Evolutionary conservation across 2,329 filamentous ascomycete species (phyloP).

Genomic region (Colletotrichum shisoi): DNA sequence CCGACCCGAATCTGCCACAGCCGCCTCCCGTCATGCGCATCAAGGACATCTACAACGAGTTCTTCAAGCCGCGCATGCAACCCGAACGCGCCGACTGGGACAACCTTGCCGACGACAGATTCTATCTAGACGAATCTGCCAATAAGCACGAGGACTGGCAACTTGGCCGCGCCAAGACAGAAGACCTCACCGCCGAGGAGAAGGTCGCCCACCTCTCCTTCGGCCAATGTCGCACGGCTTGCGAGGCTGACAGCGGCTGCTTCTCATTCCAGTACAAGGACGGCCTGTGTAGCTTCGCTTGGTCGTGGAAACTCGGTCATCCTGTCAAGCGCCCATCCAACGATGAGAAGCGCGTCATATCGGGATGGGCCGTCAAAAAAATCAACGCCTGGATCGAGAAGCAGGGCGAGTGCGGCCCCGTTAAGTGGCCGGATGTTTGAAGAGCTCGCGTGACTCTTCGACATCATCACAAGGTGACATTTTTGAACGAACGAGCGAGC

Average conservation of each 20-base stretch:
- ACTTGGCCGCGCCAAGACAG: slow-evolving; percentile 46
- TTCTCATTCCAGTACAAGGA: slow-evolving; percentile 54
- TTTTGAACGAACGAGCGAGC: not conserved
- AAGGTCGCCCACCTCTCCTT: slow-evolving; percentile 53
- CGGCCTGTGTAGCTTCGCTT: slow-evolving; percentile 50
- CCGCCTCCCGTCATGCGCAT: slow-evolving; percentile 51
- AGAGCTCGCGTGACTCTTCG: not conserved
- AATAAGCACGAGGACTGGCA: slow-evolving; percentile 47
- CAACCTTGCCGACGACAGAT: slow-evolving; percentile 57
- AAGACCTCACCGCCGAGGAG: slow-evolving; percentile 50
- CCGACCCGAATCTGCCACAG: slow-evolving; percentile 37
- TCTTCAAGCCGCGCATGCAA: slow-evolving; percentile 53
- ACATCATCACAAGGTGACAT: not conserved
- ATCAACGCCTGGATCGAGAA: slow-evolving; percentile 53
- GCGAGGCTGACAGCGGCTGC: slow-evolving; percentile 50
- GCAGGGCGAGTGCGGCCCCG: slow-evolving; percentile 49
- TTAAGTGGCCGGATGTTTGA: slow-evolving; percentile 46
- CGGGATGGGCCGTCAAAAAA: slow-evolving; percentile 54
- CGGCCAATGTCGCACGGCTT: slow-evolving; percentile 56
- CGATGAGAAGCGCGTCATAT: slow-evolving; percentile 47
- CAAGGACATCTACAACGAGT: slow-evolving; percentile 58
- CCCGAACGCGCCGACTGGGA: slow-evolving; percentile 59
- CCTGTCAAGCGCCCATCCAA: slow-evolving; percentile 47
- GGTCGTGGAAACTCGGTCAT: slow-evolving; percentile 51
- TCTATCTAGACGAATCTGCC: slow-evolving; percentile 51